These are phyloP conservation scores for Gyrodon lividus DNA, from an alignment of 768 basidiomycete genomes.

Conservation along the genomic window DNA sequence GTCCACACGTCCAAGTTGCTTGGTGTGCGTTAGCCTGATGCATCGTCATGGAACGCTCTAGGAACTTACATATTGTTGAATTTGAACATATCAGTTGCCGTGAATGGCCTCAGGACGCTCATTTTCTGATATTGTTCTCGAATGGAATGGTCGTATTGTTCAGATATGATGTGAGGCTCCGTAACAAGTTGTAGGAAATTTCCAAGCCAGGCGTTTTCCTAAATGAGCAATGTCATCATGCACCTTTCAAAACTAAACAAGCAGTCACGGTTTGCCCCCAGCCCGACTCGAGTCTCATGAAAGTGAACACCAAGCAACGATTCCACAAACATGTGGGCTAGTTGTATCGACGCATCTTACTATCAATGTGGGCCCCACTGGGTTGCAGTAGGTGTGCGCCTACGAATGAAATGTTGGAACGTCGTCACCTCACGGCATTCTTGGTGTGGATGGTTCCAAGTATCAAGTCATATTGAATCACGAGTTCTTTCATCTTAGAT, in stretches of 20 bases:
- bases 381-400: no score
- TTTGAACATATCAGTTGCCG: conserved; percentile 85
- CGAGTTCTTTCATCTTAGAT: no score
- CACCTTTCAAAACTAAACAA: not conserved
- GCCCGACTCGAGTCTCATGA: no score
- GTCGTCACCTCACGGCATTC: no score
- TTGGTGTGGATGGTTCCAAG: no score
- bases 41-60: not conserved
- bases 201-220: not conserved
- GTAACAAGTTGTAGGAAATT: not conserved
- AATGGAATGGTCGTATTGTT: not conserved
- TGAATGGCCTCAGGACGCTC: conserved; percentile 85
- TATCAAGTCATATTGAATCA: no score
- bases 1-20: conserved; percentile 97
- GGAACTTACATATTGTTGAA: conserved; percentile 83
- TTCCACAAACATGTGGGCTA: no score
- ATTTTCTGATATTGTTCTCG: conserved; percentile 41
- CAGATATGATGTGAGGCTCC: not conserved
- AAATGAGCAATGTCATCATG: not conserved
- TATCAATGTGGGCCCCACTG: no score
- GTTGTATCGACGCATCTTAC: no score
- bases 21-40: conserved; percentile 12
- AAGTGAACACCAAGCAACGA: no score
- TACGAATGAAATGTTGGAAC: no score
- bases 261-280: no score